Evolutionary conservation across 2,329 filamentous ascomycete genomes (phyloP).

Genomic region (Paecilomyces dactylethromorphus): DNA sequence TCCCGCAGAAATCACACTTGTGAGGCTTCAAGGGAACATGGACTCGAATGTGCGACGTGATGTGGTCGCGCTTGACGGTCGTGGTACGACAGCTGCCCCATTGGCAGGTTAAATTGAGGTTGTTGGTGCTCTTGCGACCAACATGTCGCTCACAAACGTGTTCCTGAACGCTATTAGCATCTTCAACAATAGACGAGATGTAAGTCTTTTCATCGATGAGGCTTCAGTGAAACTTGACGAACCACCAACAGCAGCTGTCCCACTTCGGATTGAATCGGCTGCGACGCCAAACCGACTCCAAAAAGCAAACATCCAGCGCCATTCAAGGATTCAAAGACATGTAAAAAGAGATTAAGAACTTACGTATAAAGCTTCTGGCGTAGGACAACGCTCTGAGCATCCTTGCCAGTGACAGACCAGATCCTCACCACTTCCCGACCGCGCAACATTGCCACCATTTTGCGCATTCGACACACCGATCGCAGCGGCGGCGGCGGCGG

Average conservation of each 20-base stretch:
- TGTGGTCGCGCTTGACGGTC: constrained; percentile 97
- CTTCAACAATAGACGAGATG: not conserved
- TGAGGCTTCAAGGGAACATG: constrained; percentile 99
- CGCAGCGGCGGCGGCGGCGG: constrained; percentile 31
- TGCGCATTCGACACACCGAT: constrained; percentile 20
- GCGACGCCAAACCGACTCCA: not conserved
- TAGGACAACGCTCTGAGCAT: constrained; percentile 54
- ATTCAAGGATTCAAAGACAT: not conserved
- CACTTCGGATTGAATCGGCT: not conserved
- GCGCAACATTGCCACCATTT: constrained; percentile 17
- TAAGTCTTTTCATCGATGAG: not conserved
- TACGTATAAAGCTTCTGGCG: constrained; percentile 58
- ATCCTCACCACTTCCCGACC: constrained; percentile 26
- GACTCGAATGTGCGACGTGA: constrained; percentile 96
- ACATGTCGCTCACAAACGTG: constrained; percentile 98
- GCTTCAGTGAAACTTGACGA: not conserved
- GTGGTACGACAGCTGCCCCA: constrained; percentile 96
- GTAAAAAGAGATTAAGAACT: constrained; percentile 12
- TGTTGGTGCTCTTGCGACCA: constrained; percentile 98
- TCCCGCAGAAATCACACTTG: constrained; percentile 97
- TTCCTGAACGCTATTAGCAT: constrained; percentile 52
- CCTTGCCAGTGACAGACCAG: constrained; percentile 55
- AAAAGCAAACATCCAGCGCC: not conserved
- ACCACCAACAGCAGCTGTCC: not conserved
- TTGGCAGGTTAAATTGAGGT: constrained; percentile 92